Conservation (phyloP, 2,329 filamentous ascomycete species). For the Venturiaceae sp. region DNA sequence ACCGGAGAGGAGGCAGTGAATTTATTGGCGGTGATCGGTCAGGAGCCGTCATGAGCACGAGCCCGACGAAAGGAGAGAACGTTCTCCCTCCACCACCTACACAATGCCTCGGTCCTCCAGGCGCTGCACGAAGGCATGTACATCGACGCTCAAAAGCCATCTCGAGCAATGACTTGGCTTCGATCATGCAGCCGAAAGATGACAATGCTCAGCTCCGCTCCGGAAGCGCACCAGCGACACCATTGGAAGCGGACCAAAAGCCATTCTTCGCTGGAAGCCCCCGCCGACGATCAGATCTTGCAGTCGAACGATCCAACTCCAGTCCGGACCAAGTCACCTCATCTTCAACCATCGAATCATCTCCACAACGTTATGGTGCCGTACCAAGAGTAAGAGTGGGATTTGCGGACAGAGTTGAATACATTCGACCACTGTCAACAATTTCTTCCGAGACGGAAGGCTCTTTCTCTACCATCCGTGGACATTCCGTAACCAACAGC, state of each 20-base stretch:
- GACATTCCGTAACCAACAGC: conserved; percentile 68
- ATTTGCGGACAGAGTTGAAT: conserved; percentile 77
- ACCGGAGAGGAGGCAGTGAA: conserved; percentile 73
- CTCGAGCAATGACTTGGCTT: conserved; percentile 70
- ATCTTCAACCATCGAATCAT: background rate
- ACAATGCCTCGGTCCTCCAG: conserved; percentile 36
- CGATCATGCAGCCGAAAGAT: conserved; percentile 53
- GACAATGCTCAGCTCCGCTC: conserved; percentile 37
- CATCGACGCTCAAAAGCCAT: conserved; percentile 76
- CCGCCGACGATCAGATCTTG: conserved; percentile 25
- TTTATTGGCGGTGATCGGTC: conserved; percentile 66
- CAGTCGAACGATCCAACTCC: conserved; percentile 19
- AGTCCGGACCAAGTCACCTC: background rate
- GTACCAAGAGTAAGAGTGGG: conserved; percentile 57
- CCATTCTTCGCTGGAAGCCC: conserved; percentile 18
- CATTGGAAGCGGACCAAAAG: conserved; percentile 37
- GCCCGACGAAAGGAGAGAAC: conserved; percentile 57
- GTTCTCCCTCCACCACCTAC: conserved; percentile 44
- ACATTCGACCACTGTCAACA: conserved; percentile 72
- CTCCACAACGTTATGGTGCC: background rate
- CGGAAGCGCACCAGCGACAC: conserved; percentile 57
- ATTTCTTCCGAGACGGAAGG: conserved; percentile 79
- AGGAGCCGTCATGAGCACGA: conserved; percentile 52
- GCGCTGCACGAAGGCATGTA: conserved; percentile 57
- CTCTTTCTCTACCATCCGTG: conserved; percentile 57